phyloP scores from a whole-genome alignment of 129 eudicot species.

The Gnaphalium uliginosum region DNA sequence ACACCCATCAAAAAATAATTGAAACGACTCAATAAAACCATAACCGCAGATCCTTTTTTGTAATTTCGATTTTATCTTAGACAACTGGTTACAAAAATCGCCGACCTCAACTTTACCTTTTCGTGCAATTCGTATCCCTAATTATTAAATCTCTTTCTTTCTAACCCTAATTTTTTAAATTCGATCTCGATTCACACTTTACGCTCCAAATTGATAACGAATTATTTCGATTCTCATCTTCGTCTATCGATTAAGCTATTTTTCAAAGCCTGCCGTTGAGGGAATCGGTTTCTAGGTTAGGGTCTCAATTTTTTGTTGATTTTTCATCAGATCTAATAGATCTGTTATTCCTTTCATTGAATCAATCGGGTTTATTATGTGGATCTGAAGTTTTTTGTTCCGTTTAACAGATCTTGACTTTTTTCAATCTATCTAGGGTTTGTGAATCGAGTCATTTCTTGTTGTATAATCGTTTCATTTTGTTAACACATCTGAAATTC shows the following conservation, averaged over 20 bases:
- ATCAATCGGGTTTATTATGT: conserved; percentile 19
- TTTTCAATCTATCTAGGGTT: conserved; percentile 31
- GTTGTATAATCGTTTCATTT: conserved; percentile 6
- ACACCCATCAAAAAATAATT: not conserved
- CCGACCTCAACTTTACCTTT: conserved; percentile 39
- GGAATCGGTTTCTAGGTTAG: conserved; percentile 38
- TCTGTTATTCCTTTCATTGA: conserved; percentile 9
- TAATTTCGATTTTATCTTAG: conserved; percentile 27
- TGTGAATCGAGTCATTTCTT: conserved; percentile 20
- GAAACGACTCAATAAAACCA: conserved; percentile 17
- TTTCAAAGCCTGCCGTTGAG: conserved; percentile 28
- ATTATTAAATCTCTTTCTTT: conserved; percentile 18
- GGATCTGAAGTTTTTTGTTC: not conserved
- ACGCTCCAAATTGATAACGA: conserved; percentile 11
- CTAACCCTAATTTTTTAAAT: conserved; percentile 35
- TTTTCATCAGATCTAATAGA: conserved; percentile 32
- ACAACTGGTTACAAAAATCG: conserved; percentile 30
- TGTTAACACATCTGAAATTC: conserved; percentile 7
- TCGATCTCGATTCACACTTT: conserved; percentile 26
- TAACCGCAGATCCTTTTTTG: conserved; percentile 25
- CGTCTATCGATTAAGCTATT: conserved; percentile 40
- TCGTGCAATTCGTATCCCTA: conserved; percentile 22
- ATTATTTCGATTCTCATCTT: conserved; percentile 38
- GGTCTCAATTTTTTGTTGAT: conserved; percentile 32
- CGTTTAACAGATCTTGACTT: conserved; percentile 12